These are phyloP conservation scores for Aureobasidium sp. DNA, from an alignment of 2,329 filamentous ascomycete genomes.

Conservation along the genomic window DNA sequence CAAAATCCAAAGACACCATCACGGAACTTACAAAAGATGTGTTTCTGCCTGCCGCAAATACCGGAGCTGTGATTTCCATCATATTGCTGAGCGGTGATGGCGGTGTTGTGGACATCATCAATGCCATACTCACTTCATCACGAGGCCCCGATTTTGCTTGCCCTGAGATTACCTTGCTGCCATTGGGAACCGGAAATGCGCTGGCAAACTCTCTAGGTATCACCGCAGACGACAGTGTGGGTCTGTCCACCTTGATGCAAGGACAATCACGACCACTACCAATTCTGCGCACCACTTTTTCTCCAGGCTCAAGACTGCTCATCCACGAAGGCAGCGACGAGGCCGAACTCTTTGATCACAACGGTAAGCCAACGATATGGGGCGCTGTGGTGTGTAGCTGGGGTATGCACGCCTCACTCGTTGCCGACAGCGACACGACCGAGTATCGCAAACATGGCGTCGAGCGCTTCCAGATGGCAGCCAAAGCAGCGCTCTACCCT, in stretches of 20 bases:
- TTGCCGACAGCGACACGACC: conserved; percentile 82
- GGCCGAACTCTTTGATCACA: conserved; percentile 23
- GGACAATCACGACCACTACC: conserved; percentile 32
- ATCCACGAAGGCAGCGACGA: conserved; percentile 38
- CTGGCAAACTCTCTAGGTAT: conserved; percentile 38
- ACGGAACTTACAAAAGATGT: conserved; percentile 49
- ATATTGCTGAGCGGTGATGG: conserved; percentile 83
- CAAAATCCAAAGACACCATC: conserved; percentile 56
- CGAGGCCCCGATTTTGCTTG: conserved; percentile 31
- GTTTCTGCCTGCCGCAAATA: conserved; percentile 43
- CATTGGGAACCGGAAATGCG: conserved; percentile 45
- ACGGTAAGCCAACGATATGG: conserved; percentile 37
- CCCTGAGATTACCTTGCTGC: conserved; percentile 49
- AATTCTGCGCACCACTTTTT: conserved; percentile 37
- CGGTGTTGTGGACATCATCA: conserved; percentile 73
- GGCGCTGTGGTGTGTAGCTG: conserved; percentile 84
- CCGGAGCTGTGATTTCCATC: conserved; percentile 49
- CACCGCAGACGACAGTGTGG: conserved; percentile 27
- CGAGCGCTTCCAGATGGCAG: conserved; percentile 77
- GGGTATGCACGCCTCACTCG: conserved; percentile 79
- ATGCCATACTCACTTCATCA: conserved; percentile 45
- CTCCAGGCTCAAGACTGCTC: conserved; percentile 35
- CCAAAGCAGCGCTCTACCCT: conserved; percentile 61
- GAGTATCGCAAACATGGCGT: conserved; percentile 70
- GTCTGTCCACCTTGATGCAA: conserved; percentile 31